phyloP scores from a whole-genome alignment of 768 basidiomycete genomes.

The Ramaria sp. region DNA sequence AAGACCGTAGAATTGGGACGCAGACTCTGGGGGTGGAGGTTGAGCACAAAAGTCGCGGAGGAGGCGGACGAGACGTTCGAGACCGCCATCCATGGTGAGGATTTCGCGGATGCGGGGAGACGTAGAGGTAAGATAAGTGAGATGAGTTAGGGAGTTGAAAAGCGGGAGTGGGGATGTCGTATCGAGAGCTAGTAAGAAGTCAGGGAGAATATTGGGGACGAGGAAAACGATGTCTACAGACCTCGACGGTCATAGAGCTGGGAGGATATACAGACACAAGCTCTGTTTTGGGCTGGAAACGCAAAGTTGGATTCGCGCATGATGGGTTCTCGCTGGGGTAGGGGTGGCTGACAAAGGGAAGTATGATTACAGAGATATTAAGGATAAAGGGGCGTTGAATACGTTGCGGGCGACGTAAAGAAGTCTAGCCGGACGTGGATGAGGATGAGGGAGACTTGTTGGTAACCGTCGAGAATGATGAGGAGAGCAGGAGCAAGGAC shows the following conservation, averaged over 20 bases:
- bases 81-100: conserved; percentile 94
- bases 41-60: conserved; percentile 79
- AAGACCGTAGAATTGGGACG: conserved; percentile 67
- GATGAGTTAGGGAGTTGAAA: conserved; percentile 91
- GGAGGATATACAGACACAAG: conserved; percentile 87
- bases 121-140: conserved; percentile 93
- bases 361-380: too few species aligned
- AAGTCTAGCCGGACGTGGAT: too few species aligned
- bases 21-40: conserved; percentile 74
- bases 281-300: conserved; percentile 90
- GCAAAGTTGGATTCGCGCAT: conserved; percentile 97
- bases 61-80: conserved; percentile 90
- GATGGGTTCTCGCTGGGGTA: not conserved
- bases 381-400: too few species aligned
- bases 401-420: too few species aligned
- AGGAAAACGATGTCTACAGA: conserved; percentile 25
- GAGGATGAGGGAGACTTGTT: too few species aligned
- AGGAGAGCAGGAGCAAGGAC: too few species aligned
- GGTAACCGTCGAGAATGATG: too few species aligned
- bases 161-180: conserved; percentile 53
- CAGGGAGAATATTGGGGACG: conserved; percentile 3
- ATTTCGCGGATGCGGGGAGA: conserved; percentile 97
- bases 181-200: conserved; percentile 32
- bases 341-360: too few species aligned
- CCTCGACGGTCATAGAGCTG: conserved; percentile 93